Evolutionary conservation across 805 yeast species (phyloP).

Genomic region (Wickerhamiella alocasiicola): DNA sequence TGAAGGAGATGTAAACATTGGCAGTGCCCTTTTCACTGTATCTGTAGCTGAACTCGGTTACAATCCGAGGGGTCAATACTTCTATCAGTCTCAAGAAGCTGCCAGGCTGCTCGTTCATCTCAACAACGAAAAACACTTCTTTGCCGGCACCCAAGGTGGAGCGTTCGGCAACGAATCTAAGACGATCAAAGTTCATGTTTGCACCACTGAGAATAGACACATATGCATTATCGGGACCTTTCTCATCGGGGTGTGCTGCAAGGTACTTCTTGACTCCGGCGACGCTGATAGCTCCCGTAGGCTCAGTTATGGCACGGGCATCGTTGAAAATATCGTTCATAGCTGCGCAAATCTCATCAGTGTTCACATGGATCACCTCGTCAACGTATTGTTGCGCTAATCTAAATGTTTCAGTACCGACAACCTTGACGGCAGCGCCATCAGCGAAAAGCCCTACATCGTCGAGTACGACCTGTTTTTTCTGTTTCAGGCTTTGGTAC

Average conservation of each 20-base stretch:
- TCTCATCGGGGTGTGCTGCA: conserved; percentile 38
- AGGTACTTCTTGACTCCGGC: conserved; percentile 89
- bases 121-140: conserved; percentile 81
- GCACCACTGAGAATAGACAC: conserved; percentile 91
- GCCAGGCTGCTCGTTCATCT: conserved; percentile 89
- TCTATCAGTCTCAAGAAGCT: conserved; percentile 68
- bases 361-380: conserved; percentile 70
- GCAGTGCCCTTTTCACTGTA: conserved; percentile 44
- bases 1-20: conserved; percentile 76
- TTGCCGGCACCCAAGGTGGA: conserved; percentile 98
- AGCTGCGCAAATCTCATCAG: conserved; percentile 95
- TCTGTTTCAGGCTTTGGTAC: conserved; percentile 49
- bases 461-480: conserved; percentile 43
- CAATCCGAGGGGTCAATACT: conserved; percentile 72
- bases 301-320: conserved; percentile 87
- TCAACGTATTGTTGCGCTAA: conserved; percentile 70
- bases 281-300: conserved; percentile 92
- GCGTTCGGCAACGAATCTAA: conserved; percentile 91
- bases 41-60: conserved; percentile 92
- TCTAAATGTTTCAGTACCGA: conserved; percentile 87
- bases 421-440: conserved; percentile 87
- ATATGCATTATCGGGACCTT: conserved; percentile 36
- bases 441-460: conserved; percentile 96
- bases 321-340: conserved; percentile 94
- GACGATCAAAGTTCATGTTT: conserved; percentile 93